Evolutionary conservation across 306 rosid species (phyloP), one percentile per base, ranked within the genome.

Genomic region (Vigna radiata): DNA sequence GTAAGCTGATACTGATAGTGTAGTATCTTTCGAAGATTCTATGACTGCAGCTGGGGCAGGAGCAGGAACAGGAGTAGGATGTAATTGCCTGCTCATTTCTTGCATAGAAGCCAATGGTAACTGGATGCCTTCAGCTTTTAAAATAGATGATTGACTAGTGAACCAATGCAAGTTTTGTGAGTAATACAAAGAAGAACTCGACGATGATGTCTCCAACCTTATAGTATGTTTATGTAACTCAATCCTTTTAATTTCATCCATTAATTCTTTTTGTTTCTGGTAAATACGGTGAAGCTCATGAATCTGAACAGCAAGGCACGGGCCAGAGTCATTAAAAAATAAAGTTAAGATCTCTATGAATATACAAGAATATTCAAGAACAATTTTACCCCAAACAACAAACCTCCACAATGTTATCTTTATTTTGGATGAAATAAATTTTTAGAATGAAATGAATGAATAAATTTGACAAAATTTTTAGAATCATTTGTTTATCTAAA

Each of bases 231-330:
- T 81, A 36, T 44, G 56, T 1, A 82, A 83, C 78, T 89, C 88
- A 77, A 68, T 87, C 83, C 78, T 79, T 66, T 76, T 84, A 23
- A 88, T 19, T 82, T 84, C 96, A 68, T 78, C 82, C 93, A 89
- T 92, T 61, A 92, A 71, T 70, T 89, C 90, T 83, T 75, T 92
- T 80, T 95, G 97, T 83, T 86, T 88, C 75, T 72, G 47, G 79
- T 95, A 95, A 72, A 95, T 85, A 29, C 87, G 92, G 83, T 95
- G 99, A 56, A 95, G 97, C 79, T 89, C 97, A 54, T 74, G 85
- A 85, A 92, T 78, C 99, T 95, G 91, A 82, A 84, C 46, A 66
- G 75, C 65, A 76, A 76, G 60, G 61, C 16, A 65, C 23, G 62
- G 18, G 74, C 74, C 46, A 77, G 64, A 66, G 48, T 53, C 77